phyloP scores from a whole-genome alignment of 805 yeast genomes.

The Barnettozyma siamensis region DNA sequence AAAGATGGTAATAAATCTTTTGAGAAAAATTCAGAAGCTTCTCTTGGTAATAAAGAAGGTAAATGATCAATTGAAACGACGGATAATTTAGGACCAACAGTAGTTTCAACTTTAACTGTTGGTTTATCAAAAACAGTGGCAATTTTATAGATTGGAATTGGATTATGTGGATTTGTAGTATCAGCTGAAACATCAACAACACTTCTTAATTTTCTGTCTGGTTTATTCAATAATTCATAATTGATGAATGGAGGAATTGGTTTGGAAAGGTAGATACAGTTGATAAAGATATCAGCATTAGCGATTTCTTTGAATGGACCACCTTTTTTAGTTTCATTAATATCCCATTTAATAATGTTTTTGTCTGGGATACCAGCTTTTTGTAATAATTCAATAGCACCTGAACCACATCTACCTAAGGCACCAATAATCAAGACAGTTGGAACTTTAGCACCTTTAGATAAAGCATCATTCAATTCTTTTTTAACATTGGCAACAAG shows the following conservation, averaged over 20 bases:
- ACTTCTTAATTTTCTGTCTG: constrained; percentile 74
- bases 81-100: constrained; percentile 77
- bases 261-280: constrained; percentile 90
- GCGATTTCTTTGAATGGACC: constrained; percentile 96
- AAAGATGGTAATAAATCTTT: constrained; percentile 85
- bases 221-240: constrained; percentile 56
- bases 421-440: constrained; percentile 91
- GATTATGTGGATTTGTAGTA: constrained; percentile 97
- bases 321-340: constrained; percentile 92
- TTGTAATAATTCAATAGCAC: constrained; percentile 80
- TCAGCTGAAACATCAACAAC: constrained; percentile 98
- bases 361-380: constrained; percentile 85
- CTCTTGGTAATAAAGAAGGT: constrained; percentile 94
- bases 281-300: constrained; percentile 80
- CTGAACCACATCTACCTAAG: constrained; percentile 97
- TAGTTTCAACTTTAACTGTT: constrained; percentile 76
- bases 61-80: constrained; percentile 95
- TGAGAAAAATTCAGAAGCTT: constrained; percentile 89
- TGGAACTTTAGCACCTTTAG: constrained; percentile 63
- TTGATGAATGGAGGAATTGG: constrained; percentile 92
- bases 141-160: constrained; percentile 86
- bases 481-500: constrained; percentile 67
- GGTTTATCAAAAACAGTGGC: constrained; percentile 92
- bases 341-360: constrained; percentile 90
- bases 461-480: constrained; percentile 51